Base-by-base conservation (phyloP, 345 rosid genomes). In the Abelmoschus esculentus region DNA sequence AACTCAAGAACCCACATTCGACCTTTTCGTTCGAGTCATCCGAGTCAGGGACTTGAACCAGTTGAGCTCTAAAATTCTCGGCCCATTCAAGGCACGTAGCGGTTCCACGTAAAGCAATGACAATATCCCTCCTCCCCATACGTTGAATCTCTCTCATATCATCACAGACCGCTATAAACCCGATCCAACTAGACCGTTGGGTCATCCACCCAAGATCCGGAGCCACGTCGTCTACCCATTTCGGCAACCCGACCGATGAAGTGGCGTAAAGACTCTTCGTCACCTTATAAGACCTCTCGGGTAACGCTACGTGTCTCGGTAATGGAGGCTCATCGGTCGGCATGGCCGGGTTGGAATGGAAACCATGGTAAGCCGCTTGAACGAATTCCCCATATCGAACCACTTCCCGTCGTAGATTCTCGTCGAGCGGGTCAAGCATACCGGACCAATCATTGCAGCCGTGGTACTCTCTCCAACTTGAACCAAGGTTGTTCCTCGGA, bases 31-130 rank as follows among this genome's bases (percentile, higher is more conserved):
- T 66, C 31, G 70, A 73, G 29, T 75, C 74, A 68, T 76, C 59
- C 5, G 76, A 52, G 0, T 47, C 70, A 0, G 84, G 49, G 14
- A 82, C 70, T 1, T 78, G 72, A 63, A 84, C 90, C 1, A 86
- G 75, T 60, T 87, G 81, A 64, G 89, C 87, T 55, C 96, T 78
- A 29, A 93, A 70, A 56, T 93, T 91, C 79, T 93, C 97, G 0
- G 96, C 93, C 99, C 99, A 93, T 47, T 93, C 99, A 5, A 91
- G 90, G 36, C 96, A 93, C 44, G 99, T 93, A 36, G 97, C 64
- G 0, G 97, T 93, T 17, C 99, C 99, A 0, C 99, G 96, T 9
- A 93, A 76, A 2, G 97, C 89, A 73, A 93, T 89, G 13, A 91
- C 87, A 0, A 93, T 89, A 47, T 93, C 97, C 50, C 99, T 82